Evolutionary conservation across 805 yeast species (phyloP).

Genomic region (Saturnispora ahearnii): DNA sequence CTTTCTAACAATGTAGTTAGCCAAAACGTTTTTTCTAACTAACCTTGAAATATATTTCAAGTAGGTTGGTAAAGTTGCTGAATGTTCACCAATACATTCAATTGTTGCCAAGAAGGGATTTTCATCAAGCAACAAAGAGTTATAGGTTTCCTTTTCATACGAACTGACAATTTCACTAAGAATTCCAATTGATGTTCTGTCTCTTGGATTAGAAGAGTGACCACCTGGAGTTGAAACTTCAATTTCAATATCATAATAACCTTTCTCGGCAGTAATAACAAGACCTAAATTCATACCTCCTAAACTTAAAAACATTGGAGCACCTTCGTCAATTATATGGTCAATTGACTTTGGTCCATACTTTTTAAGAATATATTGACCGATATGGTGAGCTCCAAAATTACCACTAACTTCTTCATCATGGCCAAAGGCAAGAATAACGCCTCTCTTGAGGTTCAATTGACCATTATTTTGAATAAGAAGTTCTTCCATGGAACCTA

Average conservation of each 20-base stretch:
- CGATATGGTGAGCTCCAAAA: constrained; percentile 50
- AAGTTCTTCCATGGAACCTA: constrained; percentile 55
- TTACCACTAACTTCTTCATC: constrained; percentile 71
- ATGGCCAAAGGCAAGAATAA: constrained; percentile 60
- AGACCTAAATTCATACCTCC: constrained; percentile 34
- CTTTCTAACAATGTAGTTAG: constrained; percentile 28
- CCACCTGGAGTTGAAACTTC: constrained; percentile 52
- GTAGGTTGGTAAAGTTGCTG: constrained; percentile 12
- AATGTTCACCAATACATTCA: constrained; percentile 55
- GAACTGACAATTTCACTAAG: constrained; percentile 45
- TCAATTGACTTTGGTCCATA: constrained; percentile 55
- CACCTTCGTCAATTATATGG: constrained; percentile 50
- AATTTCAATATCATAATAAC: constrained; percentile 33
- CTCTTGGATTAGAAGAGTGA: constrained; percentile 51
- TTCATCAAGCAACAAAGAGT: constrained; percentile 34
- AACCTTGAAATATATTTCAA: constrained; percentile 21
- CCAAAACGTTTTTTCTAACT: constrained; percentile 28
- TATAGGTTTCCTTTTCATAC: constrained; percentile 50
- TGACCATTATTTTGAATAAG: constrained; percentile 43
- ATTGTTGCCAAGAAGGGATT: constrained; percentile 53
- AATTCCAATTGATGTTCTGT: constrained; percentile 71
- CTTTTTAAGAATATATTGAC: constrained; percentile 36
- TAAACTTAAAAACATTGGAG: constrained; percentile 24
- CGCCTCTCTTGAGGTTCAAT: constrained; percentile 36
- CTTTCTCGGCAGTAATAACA: constrained; percentile 40